These are phyloP conservation scores for Curvularia sp. DNA, from an alignment of 2,329 filamentous ascomycete species.

Conservation along the genomic window DNA sequence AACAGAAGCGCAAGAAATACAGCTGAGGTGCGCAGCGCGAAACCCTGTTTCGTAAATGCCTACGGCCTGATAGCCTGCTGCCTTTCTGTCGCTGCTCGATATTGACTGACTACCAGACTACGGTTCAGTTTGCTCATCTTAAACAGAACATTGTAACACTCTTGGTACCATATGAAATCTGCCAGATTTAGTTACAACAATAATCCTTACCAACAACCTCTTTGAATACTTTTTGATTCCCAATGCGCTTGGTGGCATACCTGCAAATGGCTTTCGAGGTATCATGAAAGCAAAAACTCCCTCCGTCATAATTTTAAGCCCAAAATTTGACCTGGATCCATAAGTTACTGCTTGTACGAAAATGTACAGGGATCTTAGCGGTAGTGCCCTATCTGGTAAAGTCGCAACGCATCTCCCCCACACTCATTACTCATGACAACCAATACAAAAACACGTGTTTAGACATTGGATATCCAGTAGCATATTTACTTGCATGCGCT, in stretches of 20 bases:
- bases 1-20: too few relatives aligned
- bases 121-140: not conserved
- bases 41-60: not conserved
- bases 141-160: not conserved
- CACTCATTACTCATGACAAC: not conserved
- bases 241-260: not conserved
- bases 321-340: not conserved
- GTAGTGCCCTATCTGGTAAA: not conserved
- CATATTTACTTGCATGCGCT: too few relatives aligned
- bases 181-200: not conserved
- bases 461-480: too few relatives aligned
- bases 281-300: not conserved
- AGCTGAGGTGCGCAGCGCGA: not conserved
- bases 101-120: not conserved
- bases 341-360: not conserved
- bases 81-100: too few relatives aligned
- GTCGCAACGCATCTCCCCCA: not conserved
- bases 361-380: not conserved
- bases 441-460: not conserved
- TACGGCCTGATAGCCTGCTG: not conserved
- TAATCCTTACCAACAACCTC: too few relatives aligned
- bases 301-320: not conserved
- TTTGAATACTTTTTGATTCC: not conserved
- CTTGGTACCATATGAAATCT: not conserved
- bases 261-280: not conserved